Conservation (phyloP, 352 stramenopile species). For the Saprolegnia diclina region DNA sequence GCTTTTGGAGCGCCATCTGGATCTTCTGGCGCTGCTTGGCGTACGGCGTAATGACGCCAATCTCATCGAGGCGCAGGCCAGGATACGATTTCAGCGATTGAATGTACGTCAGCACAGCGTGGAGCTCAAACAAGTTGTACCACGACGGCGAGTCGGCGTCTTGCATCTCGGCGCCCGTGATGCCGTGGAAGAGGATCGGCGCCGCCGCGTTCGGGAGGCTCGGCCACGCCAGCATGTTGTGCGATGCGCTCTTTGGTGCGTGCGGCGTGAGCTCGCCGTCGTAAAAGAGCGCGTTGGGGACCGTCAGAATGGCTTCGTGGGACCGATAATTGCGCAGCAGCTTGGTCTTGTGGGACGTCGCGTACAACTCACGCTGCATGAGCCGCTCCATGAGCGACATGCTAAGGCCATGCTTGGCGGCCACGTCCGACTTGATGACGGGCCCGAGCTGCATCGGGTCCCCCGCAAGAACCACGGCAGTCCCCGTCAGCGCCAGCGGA, state of each 20-base stretch:
- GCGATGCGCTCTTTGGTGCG: constrained; percentile 34
- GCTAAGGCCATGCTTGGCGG: constrained; percentile 35
- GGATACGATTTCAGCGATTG: constrained; percentile 30
- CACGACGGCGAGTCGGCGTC: constrained; percentile 55
- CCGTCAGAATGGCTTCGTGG: constrained; percentile 41
- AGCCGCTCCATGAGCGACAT: constrained; percentile 50
- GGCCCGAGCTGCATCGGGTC: constrained; percentile 65
- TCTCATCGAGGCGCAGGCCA: constrained; percentile 38
- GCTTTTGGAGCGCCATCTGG: constrained; percentile 33
- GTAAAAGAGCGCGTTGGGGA: constrained; percentile 63
- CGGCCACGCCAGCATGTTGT: constrained; percentile 43
- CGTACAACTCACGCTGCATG: constrained; percentile 26
- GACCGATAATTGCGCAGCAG: constrained; percentile 60
- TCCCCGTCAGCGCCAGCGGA: constrained; percentile 24
- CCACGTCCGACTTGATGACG: constrained; percentile 37
- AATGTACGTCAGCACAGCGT: constrained; percentile 51
- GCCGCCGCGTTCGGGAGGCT: constrained; percentile 42
- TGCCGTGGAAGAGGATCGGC: constrained; percentile 47
- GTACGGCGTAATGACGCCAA: constrained; percentile 58
- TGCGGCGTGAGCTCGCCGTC: constrained; percentile 36
- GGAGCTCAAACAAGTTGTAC: constrained; percentile 62
- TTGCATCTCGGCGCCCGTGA: constrained; percentile 40
- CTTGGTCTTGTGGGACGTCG: constrained; percentile 38
- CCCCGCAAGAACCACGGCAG: constrained; percentile 46
- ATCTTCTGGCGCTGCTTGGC: constrained; percentile 33